Conservation (phyloP, 192 early-diverging fungal genomes). For the Linnemannia exigua region DNA sequence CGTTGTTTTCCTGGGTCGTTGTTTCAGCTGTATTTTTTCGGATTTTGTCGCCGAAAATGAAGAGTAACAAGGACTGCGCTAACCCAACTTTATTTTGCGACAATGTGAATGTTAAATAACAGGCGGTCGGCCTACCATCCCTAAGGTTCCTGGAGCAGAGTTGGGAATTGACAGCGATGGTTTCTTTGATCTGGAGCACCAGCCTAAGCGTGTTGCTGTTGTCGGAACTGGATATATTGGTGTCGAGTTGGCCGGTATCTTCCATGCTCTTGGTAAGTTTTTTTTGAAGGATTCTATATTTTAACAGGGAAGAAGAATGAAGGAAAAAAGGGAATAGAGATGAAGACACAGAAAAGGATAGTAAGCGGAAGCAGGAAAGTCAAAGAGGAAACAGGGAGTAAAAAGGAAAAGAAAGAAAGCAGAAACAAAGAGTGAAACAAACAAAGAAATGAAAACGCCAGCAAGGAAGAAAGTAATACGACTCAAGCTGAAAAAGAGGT, state of each 20-base stretch:
- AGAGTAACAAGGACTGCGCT: neutral
- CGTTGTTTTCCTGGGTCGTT: neutral
- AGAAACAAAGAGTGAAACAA: too few species aligned
- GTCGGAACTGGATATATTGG: conserved; percentile 97
- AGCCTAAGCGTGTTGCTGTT: conserved; percentile 93
- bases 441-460: too few species aligned
- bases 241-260: conserved; percentile 95
- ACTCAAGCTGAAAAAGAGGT: too few species aligned
- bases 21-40: neutral
- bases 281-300: neutral
- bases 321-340: too few species aligned
- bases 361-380: too few species aligned
- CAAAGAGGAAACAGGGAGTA: too few species aligned
- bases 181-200: conserved; percentile 94
- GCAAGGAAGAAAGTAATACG: too few species aligned
- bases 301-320: too few species aligned
- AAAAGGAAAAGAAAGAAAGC: too few species aligned
- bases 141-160: conserved; percentile 86
- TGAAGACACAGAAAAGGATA: too few species aligned
- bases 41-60: neutral
- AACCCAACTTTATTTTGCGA: neutral
- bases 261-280: conserved; percentile 81
- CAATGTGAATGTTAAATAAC: neutral
- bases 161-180: conserved; percentile 93
- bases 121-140: conserved; percentile 83